Conservation (phyloP, 345 rosid species). For the Erucastrum elatum region DNA sequence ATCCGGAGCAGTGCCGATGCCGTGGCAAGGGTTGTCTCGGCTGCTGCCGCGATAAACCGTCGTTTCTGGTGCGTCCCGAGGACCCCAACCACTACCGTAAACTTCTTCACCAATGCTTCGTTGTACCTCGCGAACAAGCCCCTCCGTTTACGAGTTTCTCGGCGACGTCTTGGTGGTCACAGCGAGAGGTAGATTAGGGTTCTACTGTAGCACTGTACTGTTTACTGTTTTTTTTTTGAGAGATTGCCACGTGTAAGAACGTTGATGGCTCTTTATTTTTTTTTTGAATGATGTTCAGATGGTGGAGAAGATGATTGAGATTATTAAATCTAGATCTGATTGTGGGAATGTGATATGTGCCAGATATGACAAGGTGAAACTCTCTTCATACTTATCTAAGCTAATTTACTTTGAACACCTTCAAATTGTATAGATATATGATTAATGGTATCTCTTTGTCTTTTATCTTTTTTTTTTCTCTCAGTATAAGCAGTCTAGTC, state of each 20-base stretch:
- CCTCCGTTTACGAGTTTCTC: conserved; percentile 44
- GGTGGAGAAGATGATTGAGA: conserved; percentile 53
- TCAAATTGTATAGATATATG: neutral
- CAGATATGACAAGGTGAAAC: conserved; percentile 59
- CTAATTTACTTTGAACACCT: neutral
- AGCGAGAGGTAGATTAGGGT: conserved; percentile 44
- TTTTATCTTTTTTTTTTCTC: neutral
- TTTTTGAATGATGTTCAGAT: conserved; percentile 44
- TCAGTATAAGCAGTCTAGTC: conserved; percentile 57
- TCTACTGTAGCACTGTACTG: neutral
- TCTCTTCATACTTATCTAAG: neutral
- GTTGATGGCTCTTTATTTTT: neutral
- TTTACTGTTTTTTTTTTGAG: neutral
- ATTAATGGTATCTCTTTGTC: neutral
- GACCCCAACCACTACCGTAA: conserved; percentile 61
- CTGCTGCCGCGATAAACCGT: conserved; percentile 35
- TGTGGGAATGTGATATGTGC: conserved; percentile 50
- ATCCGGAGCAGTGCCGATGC: conserved; percentile 42
- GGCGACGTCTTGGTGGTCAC: conserved; percentile 52
- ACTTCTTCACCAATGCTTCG: conserved; percentile 59
- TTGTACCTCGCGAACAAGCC: conserved; percentile 47
- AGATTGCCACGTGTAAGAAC: neutral
- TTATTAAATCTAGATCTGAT: conserved; percentile 28
- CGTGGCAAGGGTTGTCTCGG: conserved; percentile 43
- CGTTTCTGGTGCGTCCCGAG: conserved; percentile 48